A percentile compares a stretch with the other conserved stretches of the same genome.
phyloP scores from a whole-genome alignment of 2,329 filamentous ascomycete genomes.

The Colletotrichum cordylinicola region DNA sequence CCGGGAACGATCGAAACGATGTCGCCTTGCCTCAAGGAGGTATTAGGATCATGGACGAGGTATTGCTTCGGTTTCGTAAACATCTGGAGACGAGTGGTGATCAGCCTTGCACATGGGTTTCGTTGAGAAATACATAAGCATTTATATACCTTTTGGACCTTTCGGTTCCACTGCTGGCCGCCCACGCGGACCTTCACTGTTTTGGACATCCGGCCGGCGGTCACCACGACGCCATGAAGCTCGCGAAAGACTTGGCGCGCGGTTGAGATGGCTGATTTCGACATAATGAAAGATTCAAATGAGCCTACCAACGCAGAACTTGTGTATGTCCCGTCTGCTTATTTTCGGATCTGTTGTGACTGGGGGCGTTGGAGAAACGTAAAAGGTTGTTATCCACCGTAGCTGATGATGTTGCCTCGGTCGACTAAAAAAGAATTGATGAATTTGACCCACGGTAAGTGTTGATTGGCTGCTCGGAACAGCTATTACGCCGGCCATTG shows the following conservation, averaged over 20 bases:
- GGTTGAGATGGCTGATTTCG: slow-evolving; percentile 36
- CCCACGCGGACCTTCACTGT: slow-evolving; percentile 81
- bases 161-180: slow-evolving; percentile 70
- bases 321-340: neutral
- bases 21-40: slow-evolving; percentile 76
- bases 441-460: neutral
- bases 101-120: neutral
- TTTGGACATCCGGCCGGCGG: slow-evolving; percentile 77
- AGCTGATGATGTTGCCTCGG: neutral
- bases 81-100: slow-evolving; percentile 47
- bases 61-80: slow-evolving; percentile 69
- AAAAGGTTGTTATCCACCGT: neutral
- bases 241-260: slow-evolving; percentile 53
- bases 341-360: neutral
- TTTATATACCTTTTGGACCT: slow-evolving; percentile 19
- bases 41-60: slow-evolving; percentile 80
- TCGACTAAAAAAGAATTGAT: neutral
- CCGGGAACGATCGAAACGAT: slow-evolving; percentile 74
- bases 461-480: neutral
- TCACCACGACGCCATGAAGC: slow-evolving; percentile 74
- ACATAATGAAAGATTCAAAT: slow-evolving; percentile 33
- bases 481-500: neutral
- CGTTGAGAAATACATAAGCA: neutral
- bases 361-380: neutral
- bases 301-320: neutral